A percentile compares a stretch with the other conserved stretches of the same genome.
Evolutionary conservation across 192 early-diverging fungal genomes (phyloP).

Genomic region (Linnemannia schmuckeri): DNA sequence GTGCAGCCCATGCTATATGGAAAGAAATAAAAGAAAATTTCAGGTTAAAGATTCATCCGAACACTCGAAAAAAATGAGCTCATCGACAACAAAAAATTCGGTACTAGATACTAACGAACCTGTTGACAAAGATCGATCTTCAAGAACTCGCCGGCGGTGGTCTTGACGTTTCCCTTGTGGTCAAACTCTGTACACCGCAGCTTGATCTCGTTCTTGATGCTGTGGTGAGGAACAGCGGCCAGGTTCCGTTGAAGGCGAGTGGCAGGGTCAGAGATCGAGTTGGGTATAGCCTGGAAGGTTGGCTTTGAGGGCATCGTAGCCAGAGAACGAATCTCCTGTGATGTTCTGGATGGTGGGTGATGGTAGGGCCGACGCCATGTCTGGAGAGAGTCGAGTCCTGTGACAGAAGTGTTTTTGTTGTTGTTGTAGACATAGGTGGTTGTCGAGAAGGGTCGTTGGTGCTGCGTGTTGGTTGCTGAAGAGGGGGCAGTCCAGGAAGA

Average conservation of each 20-base stretch:
- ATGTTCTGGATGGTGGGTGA: background rate
- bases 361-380: conserved; percentile 47
- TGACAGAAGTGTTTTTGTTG: background rate
- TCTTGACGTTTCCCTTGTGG: conserved; percentile 74
- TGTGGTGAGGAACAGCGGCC: conserved; percentile 48
- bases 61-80: background rate
- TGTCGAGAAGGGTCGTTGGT: background rate
- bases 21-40: background rate
- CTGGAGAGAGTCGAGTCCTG: conserved; percentile 23
- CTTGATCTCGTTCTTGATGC: conserved; percentile 57
- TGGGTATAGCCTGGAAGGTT: conserved; percentile 12
- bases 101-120: conserved; percentile 4
- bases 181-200: conserved; percentile 75
- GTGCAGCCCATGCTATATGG: conserved; percentile 73
- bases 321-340: conserved; percentile 17
- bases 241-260: conserved; percentile 36
- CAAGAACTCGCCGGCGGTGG: conserved; percentile 79
- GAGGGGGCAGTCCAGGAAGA: background rate
- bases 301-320: conserved; percentile 45
- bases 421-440: background rate
- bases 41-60: conserved; percentile 4
- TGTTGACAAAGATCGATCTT: conserved; percentile 84
- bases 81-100: background rate
- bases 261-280: conserved; percentile 15
- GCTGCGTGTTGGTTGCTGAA: background rate